Base-by-base conservation (phyloP, 2,329 filamentous ascomycete genomes). In the Pyrenophora teres region DNA sequence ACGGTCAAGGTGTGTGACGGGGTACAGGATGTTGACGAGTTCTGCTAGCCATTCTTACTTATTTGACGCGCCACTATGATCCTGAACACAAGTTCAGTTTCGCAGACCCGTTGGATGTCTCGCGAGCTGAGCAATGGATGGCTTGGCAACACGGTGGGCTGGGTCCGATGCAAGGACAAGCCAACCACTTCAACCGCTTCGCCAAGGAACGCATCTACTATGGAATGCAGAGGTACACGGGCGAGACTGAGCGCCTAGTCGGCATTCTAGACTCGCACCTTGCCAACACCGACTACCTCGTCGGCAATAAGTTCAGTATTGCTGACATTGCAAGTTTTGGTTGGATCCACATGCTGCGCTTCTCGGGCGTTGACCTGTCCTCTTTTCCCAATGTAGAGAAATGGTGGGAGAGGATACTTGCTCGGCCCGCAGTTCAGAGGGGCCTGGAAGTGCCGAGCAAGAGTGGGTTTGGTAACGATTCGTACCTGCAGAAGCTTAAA, bases 121-220 rank as follows among this genome's bases (percentile, higher is more conserved):
- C 73, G 6, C 65, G 74, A 33, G 76, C 75, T 35, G 82, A 85
- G 74, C 81, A 84, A 68, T 88, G 85, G 86, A 79, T 86, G 56
- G 81, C 81, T 33, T 88, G 84, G 83, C 77, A 78, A 63, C 76
- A 78, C 46, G 76, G 74, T 12, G 75, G 74, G 15, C 63, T 76
- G 3, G 75, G 73, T 44, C 71, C 72, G 1, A 76, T 77, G 75
- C 77, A 79, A 51, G 76, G 74, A 16, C 68, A 73, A 50, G 71
- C 71, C 15, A 73, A 73, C 59, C 70, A 74, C 47, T 74, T 74
- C 68, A 72, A 73, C 55, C 71, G 77, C 32, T 68, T 76, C 18
- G 69, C 76, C 9, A 74, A 75, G 38, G 76, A 78, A 60, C 68
- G 70, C 46, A 78, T 78, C 50, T 61, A 74, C 4, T 78, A 78